Base-by-base conservation (phyloP, 1,139 yeast genomes). In the Pichia sp. region DNA sequence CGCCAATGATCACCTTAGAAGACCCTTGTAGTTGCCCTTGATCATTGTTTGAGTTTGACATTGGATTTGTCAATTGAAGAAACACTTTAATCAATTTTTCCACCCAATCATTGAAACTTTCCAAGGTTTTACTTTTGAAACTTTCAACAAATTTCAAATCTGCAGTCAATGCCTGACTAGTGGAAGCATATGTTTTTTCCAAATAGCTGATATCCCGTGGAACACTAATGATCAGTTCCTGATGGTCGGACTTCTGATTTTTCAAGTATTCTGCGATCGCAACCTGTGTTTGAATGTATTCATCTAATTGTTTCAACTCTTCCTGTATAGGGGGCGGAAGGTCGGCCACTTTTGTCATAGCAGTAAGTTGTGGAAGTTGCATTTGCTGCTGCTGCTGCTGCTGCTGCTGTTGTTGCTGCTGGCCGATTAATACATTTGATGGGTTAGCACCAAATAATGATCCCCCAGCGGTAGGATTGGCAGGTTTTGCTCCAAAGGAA, bases 321-420 rank as follows among this genome's bases (percentile, higher is more conserved):
- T 80, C 84, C 61, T 90, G 90, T 41, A 80, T 75, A 12, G 79
- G 80, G 42, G 77, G 82, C 0, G 98, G 96, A 46, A 93, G 75
- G 59, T 91, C 98, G 12, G 87, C 83, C 3, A 91, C 93, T 50
- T 95, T 77, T 0, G 97, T 88, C 78, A 91, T 81, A 5, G 96
- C 86, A 3, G 93, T 87, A 50, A 90, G 75, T 45, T 80, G 85
- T 18, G 75, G 68, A 39, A 70, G 65, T 62, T 59, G 72, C 5
- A 53, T 71, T 52, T 62, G 68, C 47, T 58, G 64, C 30, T 58
- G 63, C 13, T 62, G 64, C 30, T 41, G 44, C 22, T 41, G 44
- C 12, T 41, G 44, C 30, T 41, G n/a, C n/a, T n/a, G n/a, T n/a
- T n/a, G n/a, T n/a, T n/a, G n/a, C n/a, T n/a, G 46, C 23, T 60